Evolutionary conservation across 768 basidiomycete genomes (phyloP).

Genomic region (Pleurotus tuber-regium): DNA sequence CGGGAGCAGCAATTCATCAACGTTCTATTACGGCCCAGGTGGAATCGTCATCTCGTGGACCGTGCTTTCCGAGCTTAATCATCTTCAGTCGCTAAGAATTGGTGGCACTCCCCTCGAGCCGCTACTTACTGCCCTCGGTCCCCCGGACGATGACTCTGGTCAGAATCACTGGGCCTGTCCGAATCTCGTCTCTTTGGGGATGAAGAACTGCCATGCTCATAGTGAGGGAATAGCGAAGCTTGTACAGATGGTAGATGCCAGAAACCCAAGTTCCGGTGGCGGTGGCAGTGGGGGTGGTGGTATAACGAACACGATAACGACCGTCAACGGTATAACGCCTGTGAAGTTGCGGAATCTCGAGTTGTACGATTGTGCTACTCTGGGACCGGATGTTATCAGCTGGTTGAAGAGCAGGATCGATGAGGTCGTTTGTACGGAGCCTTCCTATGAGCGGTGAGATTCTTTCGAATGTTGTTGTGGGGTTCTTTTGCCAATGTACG

Average conservation of each 20-base stretch:
- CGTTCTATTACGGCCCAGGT: constrained; percentile 58
- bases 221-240: constrained; percentile 65
- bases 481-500: too few species aligned
- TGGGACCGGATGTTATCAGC: constrained; percentile 66
- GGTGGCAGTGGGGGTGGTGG: too few species aligned
- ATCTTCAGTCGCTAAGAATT: constrained; percentile 58
- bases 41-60: constrained; percentile 64
- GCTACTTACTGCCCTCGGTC: constrained; percentile 53
- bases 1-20: constrained; percentile 31
- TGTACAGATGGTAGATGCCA: constrained; percentile 67
- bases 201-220: constrained; percentile 66
- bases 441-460: constrained; percentile 45
- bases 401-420: constrained; percentile 65
- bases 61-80: constrained; percentile 57
- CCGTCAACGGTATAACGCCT: constrained; percentile 48
- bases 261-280: constrained; percentile 50
- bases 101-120: constrained; percentile 68
- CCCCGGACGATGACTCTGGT: constrained; percentile 56
- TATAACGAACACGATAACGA: too few species aligned
- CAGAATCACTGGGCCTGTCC: constrained; percentile 61
- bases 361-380: constrained; percentile 61
- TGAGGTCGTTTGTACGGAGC: constrained; percentile 61
- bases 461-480: constrained; percentile 3
- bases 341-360: constrained; percentile 56
- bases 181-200: constrained; percentile 51